Evolutionary conservation across 225 moss, liverwort and hornwort species (phyloP).

Genomic region (Takakia lepidozioides): DNA sequence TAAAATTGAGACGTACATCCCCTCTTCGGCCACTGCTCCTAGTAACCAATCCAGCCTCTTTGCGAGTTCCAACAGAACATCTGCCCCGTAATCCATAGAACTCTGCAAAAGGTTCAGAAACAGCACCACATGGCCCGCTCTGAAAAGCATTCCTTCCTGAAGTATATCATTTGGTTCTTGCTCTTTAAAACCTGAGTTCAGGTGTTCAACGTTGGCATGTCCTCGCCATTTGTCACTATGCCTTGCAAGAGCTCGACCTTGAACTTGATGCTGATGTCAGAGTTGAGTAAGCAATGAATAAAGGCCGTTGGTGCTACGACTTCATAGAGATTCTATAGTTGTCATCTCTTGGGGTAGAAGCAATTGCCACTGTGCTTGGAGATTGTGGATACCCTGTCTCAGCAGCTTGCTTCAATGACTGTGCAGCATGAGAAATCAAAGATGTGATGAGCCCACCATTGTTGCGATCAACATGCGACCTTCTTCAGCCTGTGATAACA

Average conservation of each 20-base stretch:
- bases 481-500: too few species aligned
- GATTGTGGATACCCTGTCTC: too few species aligned
- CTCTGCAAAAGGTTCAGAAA: constrained; percentile 55
- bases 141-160: constrained; percentile 37
- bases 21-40: constrained; percentile 52
- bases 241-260: constrained; percentile 50
- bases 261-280: constrained; percentile 20
- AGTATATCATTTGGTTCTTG: constrained; percentile 33
- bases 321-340: too few species aligned
- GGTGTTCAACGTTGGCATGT: constrained; percentile 32
- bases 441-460: too few species aligned
- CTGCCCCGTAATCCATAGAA: constrained; percentile 29
- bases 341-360: too few species aligned
- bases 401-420: too few species aligned
- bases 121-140: constrained; percentile 44
- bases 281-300: constrained; percentile 38
- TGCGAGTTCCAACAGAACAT: constrained; percentile 41
- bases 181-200: constrained; percentile 26
- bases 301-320: constrained; percentile 50
- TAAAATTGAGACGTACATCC: constrained; percentile 46
- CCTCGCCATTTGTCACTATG: constrained; percentile 34
- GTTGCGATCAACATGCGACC: too few species aligned
- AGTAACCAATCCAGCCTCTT: constrained; percentile 63
- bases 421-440: too few species aligned
- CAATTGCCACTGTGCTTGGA: too few species aligned